Conservation (phyloP, 2,329 filamentous ascomycete genomes). For the Ceratocystis alfenasii region DNA sequence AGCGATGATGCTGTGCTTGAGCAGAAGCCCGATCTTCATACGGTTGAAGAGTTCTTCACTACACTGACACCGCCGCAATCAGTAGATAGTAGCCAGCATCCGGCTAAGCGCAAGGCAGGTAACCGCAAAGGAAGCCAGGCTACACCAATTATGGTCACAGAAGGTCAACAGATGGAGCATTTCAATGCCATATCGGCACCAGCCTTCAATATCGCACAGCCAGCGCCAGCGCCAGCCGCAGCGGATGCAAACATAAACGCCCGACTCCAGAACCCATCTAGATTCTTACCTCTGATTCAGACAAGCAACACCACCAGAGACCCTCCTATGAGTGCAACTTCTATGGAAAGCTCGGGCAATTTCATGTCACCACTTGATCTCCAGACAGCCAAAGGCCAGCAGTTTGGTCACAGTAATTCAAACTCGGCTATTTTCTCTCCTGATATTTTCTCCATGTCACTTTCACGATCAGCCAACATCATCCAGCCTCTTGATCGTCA, state of each 20-base stretch:
- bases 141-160: background rate
- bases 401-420: slow-evolving; percentile 10
- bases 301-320: slow-evolving; percentile 26
- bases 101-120: slow-evolving; percentile 31
- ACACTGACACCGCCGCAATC: slow-evolving; percentile 56
- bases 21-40: slow-evolving; percentile 81
- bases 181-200: slow-evolving; percentile 17
- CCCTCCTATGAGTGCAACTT: slow-evolving; percentile 33
- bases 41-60: slow-evolving; percentile 87
- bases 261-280: background rate
- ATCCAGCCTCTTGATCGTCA: slow-evolving; percentile 63
- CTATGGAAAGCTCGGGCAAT: slow-evolving; percentile 25
- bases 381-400: background rate
- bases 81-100: slow-evolving; percentile 30
- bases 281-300: slow-evolving; percentile 4
- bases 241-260: slow-evolving; percentile 25
- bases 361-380: slow-evolving; percentile 13
- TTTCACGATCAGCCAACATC: slow-evolving; percentile 40
- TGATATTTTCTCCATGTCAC: slow-evolving; percentile 42
- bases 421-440: slow-evolving; percentile 36
- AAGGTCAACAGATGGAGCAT: slow-evolving; percentile 9
- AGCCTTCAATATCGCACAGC: slow-evolving; percentile 24
- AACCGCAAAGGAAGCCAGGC: background rate
- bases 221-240: slow-evolving; percentile 21
- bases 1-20: slow-evolving; percentile 81